Conservation (phyloP, 2,329 filamentous ascomycete species). For the Mariannaea elegans region DNA sequence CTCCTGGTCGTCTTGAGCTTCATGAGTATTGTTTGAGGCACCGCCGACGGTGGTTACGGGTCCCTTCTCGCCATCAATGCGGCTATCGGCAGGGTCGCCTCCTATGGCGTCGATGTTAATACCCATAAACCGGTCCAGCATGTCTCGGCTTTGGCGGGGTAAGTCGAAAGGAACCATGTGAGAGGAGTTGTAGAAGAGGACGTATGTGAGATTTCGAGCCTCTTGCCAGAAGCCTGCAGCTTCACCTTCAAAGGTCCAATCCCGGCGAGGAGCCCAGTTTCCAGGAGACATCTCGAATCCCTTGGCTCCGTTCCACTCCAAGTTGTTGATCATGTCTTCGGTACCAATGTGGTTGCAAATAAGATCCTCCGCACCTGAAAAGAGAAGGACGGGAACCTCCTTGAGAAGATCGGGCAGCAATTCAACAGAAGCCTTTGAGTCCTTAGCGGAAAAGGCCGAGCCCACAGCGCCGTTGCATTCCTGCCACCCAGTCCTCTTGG, state of each 20-base stretch:
- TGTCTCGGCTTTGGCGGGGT: constrained; percentile 85
- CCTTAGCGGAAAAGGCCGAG: constrained; percentile 71
- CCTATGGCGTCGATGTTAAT: constrained; percentile 93
- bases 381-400: constrained; percentile 82
- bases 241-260: constrained; percentile 94
- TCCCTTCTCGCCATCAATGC: constrained; percentile 86
- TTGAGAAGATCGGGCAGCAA: constrained; percentile 82
- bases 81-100: constrained; percentile 78
- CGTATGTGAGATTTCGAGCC: constrained; percentile 93
- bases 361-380: constrained; percentile 91
- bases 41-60: constrained; percentile 80
- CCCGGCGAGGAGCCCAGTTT: constrained; percentile 87
- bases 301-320: constrained; percentile 90
- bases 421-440: constrained; percentile 76
- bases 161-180: constrained; percentile 99
- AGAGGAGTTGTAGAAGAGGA: constrained; percentile 93
- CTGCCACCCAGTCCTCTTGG: constrained; percentile 87
- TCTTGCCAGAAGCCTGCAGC: constrained; percentile 92
- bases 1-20: constrained; percentile 63
- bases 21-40: constrained; percentile 65
- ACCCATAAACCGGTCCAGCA: constrained; percentile 96
- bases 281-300: constrained; percentile 90
- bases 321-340: constrained; percentile 86
- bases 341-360: constrained; percentile 98
- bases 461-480: constrained; percentile 89